phyloP scores from a whole-genome alignment of 306 rosid genomes.

The Erythrophleum fordii region DNA sequence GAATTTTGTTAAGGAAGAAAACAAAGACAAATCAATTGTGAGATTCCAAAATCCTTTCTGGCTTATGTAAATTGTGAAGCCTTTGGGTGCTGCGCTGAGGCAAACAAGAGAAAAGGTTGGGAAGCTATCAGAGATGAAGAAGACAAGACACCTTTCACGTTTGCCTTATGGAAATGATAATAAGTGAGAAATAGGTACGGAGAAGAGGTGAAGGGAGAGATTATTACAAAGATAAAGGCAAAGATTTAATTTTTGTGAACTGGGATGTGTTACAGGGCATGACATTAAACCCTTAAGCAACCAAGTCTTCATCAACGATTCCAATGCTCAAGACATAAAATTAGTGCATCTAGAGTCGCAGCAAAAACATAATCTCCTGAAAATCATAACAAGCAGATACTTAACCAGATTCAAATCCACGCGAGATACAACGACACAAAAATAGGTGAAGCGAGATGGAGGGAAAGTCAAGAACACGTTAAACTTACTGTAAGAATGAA shows the following conservation, averaged over 20 bases:
- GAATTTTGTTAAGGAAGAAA: background rate
- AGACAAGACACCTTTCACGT: background rate
- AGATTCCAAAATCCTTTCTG: background rate
- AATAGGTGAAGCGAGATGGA: background rate
- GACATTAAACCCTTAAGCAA: background rate
- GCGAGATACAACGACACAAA: background rate
- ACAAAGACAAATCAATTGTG: background rate
- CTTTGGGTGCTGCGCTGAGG: background rate
- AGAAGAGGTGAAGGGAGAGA: background rate
- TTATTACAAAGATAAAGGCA: background rate
- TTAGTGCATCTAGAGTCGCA: background rate
- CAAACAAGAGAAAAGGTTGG: background rate
- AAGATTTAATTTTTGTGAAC: background rate
- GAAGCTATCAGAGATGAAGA: background rate
- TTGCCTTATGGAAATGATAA: background rate
- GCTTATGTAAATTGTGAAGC: background rate
- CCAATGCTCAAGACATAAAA: background rate
- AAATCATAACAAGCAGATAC: background rate
- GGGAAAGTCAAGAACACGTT: background rate
- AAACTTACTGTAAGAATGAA: background rate
- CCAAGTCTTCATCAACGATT: background rate
- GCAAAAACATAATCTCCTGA: background rate
- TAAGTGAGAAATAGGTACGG: background rate
- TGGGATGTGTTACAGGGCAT: background rate
- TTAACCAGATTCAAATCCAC: background rate